A percentile compares a stretch with the other conserved stretches of the same genome.
phyloP scores from a whole-genome alignment of 2,329 filamentous ascomycete genomes.

The Zymoseptoria crescenta region DNA sequence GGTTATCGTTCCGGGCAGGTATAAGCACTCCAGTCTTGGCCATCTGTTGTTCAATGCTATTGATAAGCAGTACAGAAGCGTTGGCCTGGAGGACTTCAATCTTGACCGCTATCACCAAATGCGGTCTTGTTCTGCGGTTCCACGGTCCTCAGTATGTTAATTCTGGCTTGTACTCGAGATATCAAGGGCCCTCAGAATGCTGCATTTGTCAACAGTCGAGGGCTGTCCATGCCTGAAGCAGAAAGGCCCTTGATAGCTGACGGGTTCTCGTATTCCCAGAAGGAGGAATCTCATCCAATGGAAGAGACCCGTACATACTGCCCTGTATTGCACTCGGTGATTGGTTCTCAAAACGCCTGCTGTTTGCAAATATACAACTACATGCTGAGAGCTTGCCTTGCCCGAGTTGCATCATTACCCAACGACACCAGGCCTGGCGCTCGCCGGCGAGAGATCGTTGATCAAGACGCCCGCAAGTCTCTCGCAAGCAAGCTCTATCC shows the following conservation, averaged over 20 bases:
- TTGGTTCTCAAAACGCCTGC: constrained; percentile 13
- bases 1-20: not conserved
- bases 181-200: not conserved
- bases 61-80: not conserved
- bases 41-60: not conserved
- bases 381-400: constrained; percentile 9
- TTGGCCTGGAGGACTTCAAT: not conserved
- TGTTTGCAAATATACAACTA: constrained; percentile 19
- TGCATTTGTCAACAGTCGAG: not conserved
- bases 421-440: not conserved
- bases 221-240: not conserved
- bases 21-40: not conserved
- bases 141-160: not conserved
- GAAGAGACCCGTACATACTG: constrained; percentile 11
- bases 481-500: not conserved
- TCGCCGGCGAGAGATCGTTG: not conserved
- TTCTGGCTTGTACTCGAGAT: not conserved
- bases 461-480: not conserved
- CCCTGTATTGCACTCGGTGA: constrained; percentile 8
- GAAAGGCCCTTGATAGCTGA: not conserved
- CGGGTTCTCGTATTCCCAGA: not conserved
- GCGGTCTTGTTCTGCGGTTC: not conserved
- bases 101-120: not conserved
- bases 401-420: not conserved
- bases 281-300: not conserved